Base-by-base conservation (phyloP, 495 filamentous ascomycete genomes). In the Oidiodendron maius region DNA sequence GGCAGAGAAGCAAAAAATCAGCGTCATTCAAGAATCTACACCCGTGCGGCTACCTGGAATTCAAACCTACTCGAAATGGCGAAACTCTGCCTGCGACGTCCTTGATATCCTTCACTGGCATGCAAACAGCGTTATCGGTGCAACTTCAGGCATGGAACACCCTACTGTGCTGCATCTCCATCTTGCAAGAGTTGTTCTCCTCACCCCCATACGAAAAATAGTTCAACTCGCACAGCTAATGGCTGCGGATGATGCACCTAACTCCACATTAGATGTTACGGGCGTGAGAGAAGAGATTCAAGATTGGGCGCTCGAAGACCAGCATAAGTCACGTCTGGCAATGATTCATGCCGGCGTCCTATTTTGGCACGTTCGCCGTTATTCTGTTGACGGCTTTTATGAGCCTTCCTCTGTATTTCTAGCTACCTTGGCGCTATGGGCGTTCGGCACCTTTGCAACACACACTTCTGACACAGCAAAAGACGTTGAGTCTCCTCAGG, bases 91-190 rank as follows among this genome's bases (percentile, higher is more conserved):
- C 16, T 77, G 75, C 39, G 75, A 79, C 52, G 73, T 68, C 40
- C 49, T 79, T 13, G 75, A 79, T 48, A 71, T 77, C 17, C 63
- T 79, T 9, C 75, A 79, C 47, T 79, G 75, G 75, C 64, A 65
- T 13, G 73, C 74, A 16, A 76, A 76, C 44, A 64, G 60, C 35
- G 63, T 66, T 3, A 67, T 72, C 22, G 65, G 68, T 1, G 67
- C 66, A 51, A 66, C 69, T 17, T 63, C 61, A 13, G 75, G 74
- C 10, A 56, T 71, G 26, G 75, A 77, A 46, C 73, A 74, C 46
- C 70, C 75, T 4, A 75, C 71, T 9, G 64, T 78, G 1, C 46
- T 75, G 5, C 71, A 77, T 56, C 66, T 79, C n/a, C 75, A 79
- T 48, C 56, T 67, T 2, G 68, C 75, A 10, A 65, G 75, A 11